Evolutionary conservation across 208 protist species (phyloP).

Genomic region (Trichomonas gallinae): DNA sequence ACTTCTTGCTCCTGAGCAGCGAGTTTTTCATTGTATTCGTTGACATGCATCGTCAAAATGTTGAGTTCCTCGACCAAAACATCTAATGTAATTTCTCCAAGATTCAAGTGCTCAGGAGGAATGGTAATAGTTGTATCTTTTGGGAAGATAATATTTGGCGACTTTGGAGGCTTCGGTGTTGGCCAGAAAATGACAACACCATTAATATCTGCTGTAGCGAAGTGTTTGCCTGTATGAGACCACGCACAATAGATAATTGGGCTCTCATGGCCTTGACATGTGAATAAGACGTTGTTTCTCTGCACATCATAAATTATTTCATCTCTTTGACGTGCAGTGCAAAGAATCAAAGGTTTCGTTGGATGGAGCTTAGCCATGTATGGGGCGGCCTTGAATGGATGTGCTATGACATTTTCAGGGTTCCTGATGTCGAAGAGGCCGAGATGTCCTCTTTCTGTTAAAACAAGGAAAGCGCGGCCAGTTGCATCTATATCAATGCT

Average conservation of each 20-base stretch:
- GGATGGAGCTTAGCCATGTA: not conserved
- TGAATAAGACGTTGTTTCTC: not conserved
- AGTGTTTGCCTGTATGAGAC: not conserved
- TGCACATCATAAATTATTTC: not conserved
- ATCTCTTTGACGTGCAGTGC: not conserved
- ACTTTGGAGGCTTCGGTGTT: not conserved
- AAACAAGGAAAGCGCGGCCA: not conserved
- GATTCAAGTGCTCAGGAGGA: not conserved
- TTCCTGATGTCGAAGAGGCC: not conserved
- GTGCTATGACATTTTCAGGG: not conserved
- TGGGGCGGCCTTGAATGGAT: not conserved
- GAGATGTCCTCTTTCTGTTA: not conserved
- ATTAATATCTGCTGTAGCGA: not conserved
- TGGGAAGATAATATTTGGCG: not conserved
- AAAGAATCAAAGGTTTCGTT: not conserved
- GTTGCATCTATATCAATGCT: not conserved
- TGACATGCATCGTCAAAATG: not conserved
- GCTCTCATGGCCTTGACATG: not conserved
- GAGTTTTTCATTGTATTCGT: not conserved
- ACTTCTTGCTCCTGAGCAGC: not conserved
- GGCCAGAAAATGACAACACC: not conserved
- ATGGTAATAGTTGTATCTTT: not conserved
- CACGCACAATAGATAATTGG: not conserved
- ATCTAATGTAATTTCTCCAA: not conserved
- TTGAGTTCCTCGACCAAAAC: not conserved